A percentile compares a stretch with the other conserved stretches of the same genome.
Evolutionary conservation across 495 filamentous ascomycete genomes (phyloP).

Genomic region (Tuber melanosporum): DNA sequence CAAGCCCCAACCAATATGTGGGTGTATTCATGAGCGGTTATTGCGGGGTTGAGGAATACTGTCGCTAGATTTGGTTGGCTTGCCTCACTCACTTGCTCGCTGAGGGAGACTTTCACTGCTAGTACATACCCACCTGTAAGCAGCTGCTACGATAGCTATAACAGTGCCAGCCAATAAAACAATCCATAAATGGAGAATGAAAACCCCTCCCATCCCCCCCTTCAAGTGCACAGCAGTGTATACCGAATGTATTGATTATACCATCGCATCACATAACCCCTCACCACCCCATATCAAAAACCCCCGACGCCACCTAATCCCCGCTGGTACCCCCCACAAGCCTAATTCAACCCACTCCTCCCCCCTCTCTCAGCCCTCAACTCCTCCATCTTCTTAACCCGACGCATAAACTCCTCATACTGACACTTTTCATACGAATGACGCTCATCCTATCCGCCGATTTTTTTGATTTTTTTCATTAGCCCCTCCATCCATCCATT

Average conservation of each 20-base stretch:
- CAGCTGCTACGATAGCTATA: neutral
- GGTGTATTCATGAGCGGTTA: neutral
- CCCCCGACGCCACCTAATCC: neutral
- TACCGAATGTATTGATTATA: neutral
- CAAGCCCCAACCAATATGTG: neutral
- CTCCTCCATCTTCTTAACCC: constrained; percentile 97
- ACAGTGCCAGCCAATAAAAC: neutral
- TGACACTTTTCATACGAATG: constrained; percentile 99
- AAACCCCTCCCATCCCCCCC: neutral
- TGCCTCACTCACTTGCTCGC: constrained; percentile 1
- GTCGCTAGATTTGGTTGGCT: neutral
- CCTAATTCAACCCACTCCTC: constrained; percentile 50
- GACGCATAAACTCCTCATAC: constrained; percentile 96
- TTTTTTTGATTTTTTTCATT: neutral
- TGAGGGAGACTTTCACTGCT: neutral
- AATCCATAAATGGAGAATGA: neutral
- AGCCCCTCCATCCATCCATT: constrained; percentile 1
- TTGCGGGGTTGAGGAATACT: neutral
- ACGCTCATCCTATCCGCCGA: constrained; percentile 64
- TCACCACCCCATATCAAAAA: neutral
- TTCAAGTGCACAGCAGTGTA: neutral
- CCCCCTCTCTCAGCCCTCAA: constrained; percentile 75
- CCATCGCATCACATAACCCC: neutral
- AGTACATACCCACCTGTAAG: neutral
- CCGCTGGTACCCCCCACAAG: neutral